Evolutionary conservation across 768 basidiomycete genomes (phyloP).

Genomic region (Boletus patriciae): DNA sequence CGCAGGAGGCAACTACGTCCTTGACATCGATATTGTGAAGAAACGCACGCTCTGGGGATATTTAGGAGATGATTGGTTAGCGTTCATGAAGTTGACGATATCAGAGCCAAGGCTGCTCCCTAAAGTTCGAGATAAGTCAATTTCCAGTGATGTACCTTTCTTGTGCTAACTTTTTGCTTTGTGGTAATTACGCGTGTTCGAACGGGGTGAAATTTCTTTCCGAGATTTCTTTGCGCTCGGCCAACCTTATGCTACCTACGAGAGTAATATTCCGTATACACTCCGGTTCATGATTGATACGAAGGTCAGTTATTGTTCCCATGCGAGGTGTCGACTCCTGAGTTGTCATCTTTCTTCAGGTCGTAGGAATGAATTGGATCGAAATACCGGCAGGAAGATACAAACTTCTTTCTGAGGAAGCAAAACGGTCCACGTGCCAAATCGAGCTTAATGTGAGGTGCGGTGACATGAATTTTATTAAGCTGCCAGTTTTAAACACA

Average conservation of each 20-base stretch:
- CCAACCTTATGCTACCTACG: conserved; percentile 67
- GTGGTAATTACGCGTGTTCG: conserved; percentile 57
- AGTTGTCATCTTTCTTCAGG: conserved; percentile 41
- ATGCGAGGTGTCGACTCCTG: not conserved
- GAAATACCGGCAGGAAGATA: conserved; percentile 88
- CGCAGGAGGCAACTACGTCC: conserved; percentile 41
- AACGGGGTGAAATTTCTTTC: conserved; percentile 70
- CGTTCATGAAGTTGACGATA: conserved; percentile 85
- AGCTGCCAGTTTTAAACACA: conserved; percentile 4
- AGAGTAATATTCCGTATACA: conserved; percentile 91
- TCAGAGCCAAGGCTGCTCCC: conserved; percentile 74
- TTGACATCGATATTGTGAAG: conserved; percentile 55
- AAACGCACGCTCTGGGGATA: conserved; percentile 88
- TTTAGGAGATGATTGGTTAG: conserved; percentile 69
- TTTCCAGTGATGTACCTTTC: conserved; percentile 1
- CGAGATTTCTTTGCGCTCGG: conserved; percentile 54
- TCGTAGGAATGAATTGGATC: conserved; percentile 99
- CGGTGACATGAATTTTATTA: conserved; percentile 17
- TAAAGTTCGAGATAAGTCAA: conserved; percentile 85
- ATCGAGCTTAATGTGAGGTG: conserved; percentile 81
- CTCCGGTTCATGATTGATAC: conserved; percentile 98
- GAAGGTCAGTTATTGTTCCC: conserved; percentile 50
- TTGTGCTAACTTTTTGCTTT: conserved; percentile 14
- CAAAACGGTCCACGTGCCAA: conserved; percentile 81
- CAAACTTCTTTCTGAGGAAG: conserved; percentile 50